phyloP scores from a whole-genome alignment of 1,139 yeast genomes.

The Candida tunisiensis region DNA sequence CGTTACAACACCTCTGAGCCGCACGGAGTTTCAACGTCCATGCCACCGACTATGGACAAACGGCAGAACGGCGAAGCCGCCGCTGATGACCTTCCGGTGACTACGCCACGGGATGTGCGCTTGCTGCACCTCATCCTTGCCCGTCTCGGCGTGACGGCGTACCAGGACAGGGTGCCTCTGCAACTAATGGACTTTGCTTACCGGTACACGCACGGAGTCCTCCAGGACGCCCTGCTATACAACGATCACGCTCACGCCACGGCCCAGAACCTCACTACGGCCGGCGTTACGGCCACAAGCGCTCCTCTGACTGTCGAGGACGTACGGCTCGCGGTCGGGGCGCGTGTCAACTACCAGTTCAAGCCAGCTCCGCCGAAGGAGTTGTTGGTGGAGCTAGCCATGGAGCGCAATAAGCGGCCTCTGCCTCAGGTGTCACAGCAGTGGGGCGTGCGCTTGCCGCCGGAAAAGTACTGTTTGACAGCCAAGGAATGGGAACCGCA shows the following conservation, averaged over 20 bases:
- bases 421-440: conserved; percentile 85
- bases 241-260: conserved; percentile 47
- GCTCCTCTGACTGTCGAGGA: conserved; percentile 69
- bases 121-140: conserved; percentile 81
- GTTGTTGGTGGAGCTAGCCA: conserved; percentile 73
- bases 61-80: too few relatives aligned
- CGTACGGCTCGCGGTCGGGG: conserved; percentile 79
- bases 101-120: conserved; percentile 75
- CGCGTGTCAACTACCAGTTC: conserved; percentile 86
- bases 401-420: conserved; percentile 76
- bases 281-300: conserved; percentile 25
- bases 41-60: too few relatives aligned
- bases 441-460: conserved; percentile 90
- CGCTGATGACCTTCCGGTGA: conserved; percentile 5
- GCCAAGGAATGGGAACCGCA: conserved; percentile 57
- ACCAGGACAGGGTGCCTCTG: conserved; percentile 88
- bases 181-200: conserved; percentile 96
- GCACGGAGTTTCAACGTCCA: too few relatives aligned
- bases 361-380: conserved; percentile 95
- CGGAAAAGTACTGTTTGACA: conserved; percentile 90
- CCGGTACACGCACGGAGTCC: conserved; percentile 67
- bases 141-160: conserved; percentile 80
- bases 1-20: too few relatives aligned
- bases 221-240: conserved; percentile 78
- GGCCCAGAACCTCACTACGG: conserved; percentile 17